Percentiles rank a stretch among this genome's conserved stretches.
Evolutionary conservation across 345 rosid genomes (phyloP).

Genomic region (Salix arbutifolia): DNA sequence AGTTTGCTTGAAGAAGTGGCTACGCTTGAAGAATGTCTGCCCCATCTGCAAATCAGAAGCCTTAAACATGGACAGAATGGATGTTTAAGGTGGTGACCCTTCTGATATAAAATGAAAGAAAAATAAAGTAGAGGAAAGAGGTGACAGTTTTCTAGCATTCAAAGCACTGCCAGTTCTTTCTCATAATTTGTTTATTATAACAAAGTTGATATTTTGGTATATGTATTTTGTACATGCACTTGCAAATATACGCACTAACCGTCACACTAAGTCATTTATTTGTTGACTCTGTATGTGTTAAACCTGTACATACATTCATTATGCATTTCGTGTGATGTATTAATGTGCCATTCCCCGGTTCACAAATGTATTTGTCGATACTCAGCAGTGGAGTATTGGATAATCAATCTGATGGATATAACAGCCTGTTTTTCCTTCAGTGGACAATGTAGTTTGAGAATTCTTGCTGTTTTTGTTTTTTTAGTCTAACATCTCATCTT

Average conservation of each 20-base stretch:
- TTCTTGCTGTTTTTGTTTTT: no score
- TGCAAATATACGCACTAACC: constrained; percentile 39
- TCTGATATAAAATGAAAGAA: background rate
- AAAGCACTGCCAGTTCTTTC: constrained; percentile 12
- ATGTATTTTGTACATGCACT: constrained; percentile 45
- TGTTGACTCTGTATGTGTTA: constrained; percentile 32
- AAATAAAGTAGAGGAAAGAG: constrained; percentile 19
- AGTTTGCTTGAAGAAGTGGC: constrained; percentile 84
- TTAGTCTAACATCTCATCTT: no score
- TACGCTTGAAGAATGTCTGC: constrained; percentile 71
- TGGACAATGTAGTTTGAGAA: no score
- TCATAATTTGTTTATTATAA: constrained; percentile 31
- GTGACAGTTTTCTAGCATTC: constrained; percentile 8
- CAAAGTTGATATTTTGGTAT: constrained; percentile 30
- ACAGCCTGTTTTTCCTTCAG: background rate
- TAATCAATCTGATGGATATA: background rate
- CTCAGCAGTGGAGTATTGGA: background rate
- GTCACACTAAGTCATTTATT: constrained; percentile 29
- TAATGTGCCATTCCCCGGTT: background rate
- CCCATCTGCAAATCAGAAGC: constrained; percentile 91
- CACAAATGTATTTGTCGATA: background rate
- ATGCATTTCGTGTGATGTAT: constrained; percentile 12
- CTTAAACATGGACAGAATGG: constrained; percentile 21
- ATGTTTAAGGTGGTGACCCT: constrained; percentile 7
- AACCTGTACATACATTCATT: constrained; percentile 31